Evolutionary conservation across 257 asterid genomes (phyloP), one percentile per base, ranked within the genome.

Genomic region (Fraxinus americana): DNA sequence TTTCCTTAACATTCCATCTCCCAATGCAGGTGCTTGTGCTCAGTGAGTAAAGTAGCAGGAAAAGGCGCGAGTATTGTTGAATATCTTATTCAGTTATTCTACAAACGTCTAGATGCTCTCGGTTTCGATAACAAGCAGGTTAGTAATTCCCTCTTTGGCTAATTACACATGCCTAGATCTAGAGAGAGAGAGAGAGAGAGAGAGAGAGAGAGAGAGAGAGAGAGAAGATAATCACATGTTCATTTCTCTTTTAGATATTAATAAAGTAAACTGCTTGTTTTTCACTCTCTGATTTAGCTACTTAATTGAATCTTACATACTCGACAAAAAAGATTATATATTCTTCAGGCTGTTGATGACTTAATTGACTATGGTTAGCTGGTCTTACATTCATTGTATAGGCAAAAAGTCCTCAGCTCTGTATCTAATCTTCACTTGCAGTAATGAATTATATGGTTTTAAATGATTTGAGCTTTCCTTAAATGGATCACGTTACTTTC

Each of bases 91-190:
- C 92, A 87, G 85, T 79, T 96, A 84, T 93, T 96, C 82, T 86
- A 77, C 85, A 96, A 90, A 81, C 97, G 92, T 82, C 85, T 96
- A 77, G 97, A 86, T 77, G 87, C 94, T 73, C 85, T 93, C 76
- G 97, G 96, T 71, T 86, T 92, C 17, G 91, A 90, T 80, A 90
- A 92, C 83, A 89, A 92, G 79, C 97, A 96, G 99, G 99, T 96
- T 81, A 21, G 76, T 88, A 78, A 67, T 66, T 78, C 70, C 50
- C 11, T 69, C 84, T 52, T 75, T 63, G 50, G 23, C 81, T 59
- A 59, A 50, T 70, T 71, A 76, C 36, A 36, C 76, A 0, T 13
- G 30, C 83, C 69, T n/a, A 43, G 78, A 35, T 79, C 29, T 67
- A 21, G 34, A 21, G 68, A 61, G 12, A 61, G 34, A 29, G 68